A percentile compares a stretch with the other conserved stretches of the same genome.
These are phyloP conservation scores for Aspergillus flavus DNA, from an alignment of 2,329 filamentous ascomycete genomes.

Conservation along the genomic window DNA sequence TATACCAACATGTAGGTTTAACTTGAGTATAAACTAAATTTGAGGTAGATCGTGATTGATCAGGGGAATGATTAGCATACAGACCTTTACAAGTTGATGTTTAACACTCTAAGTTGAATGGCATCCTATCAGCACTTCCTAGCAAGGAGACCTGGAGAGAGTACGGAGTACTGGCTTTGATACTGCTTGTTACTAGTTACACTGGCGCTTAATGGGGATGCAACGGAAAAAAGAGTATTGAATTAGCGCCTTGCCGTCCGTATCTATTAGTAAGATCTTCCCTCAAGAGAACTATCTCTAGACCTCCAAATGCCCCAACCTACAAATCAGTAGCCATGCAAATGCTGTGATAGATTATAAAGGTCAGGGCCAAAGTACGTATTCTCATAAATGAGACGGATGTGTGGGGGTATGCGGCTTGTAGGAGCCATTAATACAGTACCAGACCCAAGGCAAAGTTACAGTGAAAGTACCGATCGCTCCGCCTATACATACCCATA, in stretches of 20 bases:
- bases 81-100: neutral
- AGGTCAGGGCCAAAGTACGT: neutral
- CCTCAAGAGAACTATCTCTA: neutral
- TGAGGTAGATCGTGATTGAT: neutral
- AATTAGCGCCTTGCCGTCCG: neutral
- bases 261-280: neutral
- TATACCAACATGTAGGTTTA: no score
- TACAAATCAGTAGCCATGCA: neutral
- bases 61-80: neutral
- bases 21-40: no score
- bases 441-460: neutral
- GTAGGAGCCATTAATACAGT: neutral
- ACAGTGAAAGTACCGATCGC: neutral
- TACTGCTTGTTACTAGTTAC: neutral
- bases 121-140: neutral
- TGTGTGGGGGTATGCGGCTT: neutral
- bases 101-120: neutral
- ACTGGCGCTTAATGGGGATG: neutral
- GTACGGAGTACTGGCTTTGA: neutral
- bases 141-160: neutral
- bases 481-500: conserved; percentile 5
- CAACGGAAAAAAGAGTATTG: neutral
- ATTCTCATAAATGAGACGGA: neutral
- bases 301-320: neutral
- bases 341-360: neutral